phyloP scores from a whole-genome alignment of 140 eudicot genomes.

The Cichorium intybus region DNA sequence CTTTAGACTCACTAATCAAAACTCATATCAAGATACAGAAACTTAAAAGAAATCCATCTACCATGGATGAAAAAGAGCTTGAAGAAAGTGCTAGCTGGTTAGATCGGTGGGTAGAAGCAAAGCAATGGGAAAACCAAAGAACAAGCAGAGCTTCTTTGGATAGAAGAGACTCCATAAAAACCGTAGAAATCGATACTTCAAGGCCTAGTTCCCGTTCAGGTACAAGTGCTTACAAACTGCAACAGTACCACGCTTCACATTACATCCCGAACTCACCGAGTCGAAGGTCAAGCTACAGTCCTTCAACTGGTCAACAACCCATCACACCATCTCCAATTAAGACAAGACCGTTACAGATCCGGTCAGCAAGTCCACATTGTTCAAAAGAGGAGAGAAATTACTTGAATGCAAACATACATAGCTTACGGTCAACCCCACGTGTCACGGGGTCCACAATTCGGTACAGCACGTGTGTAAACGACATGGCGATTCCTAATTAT shows the following conservation, averaged over 20 bases:
- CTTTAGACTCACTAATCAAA: slow-evolving; percentile 2
- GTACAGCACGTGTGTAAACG: slow-evolving; percentile 36
- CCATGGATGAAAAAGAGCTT: slow-evolving; percentile 44
- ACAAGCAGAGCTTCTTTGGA: slow-evolving; percentile 56
- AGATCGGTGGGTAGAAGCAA: slow-evolving; percentile 53
- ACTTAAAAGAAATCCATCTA: slow-evolving; percentile 24
- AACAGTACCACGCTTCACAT: slow-evolving; percentile 31
- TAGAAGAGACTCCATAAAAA: slow-evolving; percentile 49
- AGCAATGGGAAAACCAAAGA: slow-evolving; percentile 62
- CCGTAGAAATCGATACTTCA: slow-evolving; percentile 59
- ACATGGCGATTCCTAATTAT: slow-evolving; percentile 57
- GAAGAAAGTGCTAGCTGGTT: slow-evolving; percentile 58
- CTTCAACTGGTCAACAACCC: slow-evolving; percentile 39
- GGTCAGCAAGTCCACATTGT: slow-evolving; percentile 77
- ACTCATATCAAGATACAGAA: slow-evolving; percentile 25
- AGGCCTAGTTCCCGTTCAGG: slow-evolving; percentile 35
- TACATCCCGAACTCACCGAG: slow-evolving; percentile 45
- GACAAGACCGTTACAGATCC: slow-evolving; percentile 44
- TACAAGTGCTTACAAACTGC: slow-evolving; percentile 25
- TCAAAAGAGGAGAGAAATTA: slow-evolving; percentile 58
- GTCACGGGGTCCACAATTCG: slow-evolving; percentile 34
- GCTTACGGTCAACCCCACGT: slow-evolving; percentile 52
- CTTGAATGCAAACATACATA: slow-evolving; percentile 67
- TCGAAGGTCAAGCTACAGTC: slow-evolving; percentile 39
- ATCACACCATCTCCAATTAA: slow-evolving; percentile 57